These are phyloP conservation scores for Stentor roeselii DNA, from an alignment of 73 alveolate species.

Conservation along the genomic window DNA sequence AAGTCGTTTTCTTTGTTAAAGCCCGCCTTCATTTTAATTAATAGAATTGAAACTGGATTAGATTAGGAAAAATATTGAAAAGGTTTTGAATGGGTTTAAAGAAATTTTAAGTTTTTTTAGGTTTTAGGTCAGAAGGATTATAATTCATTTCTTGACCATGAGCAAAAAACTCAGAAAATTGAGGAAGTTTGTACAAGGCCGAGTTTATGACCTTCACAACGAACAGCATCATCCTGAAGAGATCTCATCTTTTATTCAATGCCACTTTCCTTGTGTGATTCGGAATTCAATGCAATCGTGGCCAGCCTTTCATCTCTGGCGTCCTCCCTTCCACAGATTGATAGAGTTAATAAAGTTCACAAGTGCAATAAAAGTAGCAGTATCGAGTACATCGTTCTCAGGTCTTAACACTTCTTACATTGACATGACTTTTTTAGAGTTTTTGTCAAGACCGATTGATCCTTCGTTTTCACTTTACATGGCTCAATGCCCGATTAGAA, in stretches of 20 bases:
- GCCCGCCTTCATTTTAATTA: slow-evolving; percentile 19
- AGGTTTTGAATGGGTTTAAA: no score
- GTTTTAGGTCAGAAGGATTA: no score
- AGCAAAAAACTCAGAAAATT: neutral
- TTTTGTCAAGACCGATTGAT: neutral
- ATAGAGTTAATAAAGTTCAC: neutral
- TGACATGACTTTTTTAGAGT: neutral
- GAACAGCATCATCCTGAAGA: neutral
- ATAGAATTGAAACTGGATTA: no score
- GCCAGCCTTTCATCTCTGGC: neutral
- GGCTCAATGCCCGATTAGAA: slow-evolving; percentile 16
- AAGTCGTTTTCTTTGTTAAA: neutral
- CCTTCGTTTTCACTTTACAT: neutral
- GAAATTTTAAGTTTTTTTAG: no score
- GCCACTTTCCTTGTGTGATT: neutral
- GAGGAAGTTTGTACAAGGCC: neutral
- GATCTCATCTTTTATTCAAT: neutral
- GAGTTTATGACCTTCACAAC: neutral
- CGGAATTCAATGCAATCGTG: neutral
- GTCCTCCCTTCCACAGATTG: neutral
- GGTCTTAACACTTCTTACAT: neutral
- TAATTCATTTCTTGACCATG: neutral
- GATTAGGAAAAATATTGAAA: no score
- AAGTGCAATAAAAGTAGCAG: neutral
- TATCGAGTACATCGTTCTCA: neutral